These are phyloP conservation scores for Cystobasidium tubakii DNA, from an alignment of 768 basidiomycete genomes.

Conservation along the genomic window DNA sequence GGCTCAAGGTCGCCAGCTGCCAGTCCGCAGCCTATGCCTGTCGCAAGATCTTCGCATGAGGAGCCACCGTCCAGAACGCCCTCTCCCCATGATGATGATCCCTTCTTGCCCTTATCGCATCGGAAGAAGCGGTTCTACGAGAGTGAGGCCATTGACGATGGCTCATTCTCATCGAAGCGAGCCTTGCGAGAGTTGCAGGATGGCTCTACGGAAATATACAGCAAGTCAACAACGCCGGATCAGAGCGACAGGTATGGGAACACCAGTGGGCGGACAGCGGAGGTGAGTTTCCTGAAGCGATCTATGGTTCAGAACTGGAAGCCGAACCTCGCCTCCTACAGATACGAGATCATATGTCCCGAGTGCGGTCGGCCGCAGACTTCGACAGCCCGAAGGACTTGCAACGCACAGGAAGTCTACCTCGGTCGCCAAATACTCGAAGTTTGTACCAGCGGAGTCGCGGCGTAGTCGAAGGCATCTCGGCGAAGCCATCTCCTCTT, in stretches of 20 bases:
- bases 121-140: conserved; percentile 29
- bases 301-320: neutral
- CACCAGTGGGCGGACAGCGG: neutral
- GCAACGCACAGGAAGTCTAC: conserved; percentile 8
- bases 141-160: neutral
- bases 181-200: conserved; percentile 12
- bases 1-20: conserved; percentile 26
- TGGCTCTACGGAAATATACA: neutral
- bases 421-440: conserved; percentile 31
- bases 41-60: neutral
- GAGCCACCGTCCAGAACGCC: neutral
- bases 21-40: conserved; percentile 10
- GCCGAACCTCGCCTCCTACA: neutral
- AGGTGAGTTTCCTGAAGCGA: neutral
- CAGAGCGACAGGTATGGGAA: neutral
- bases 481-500: neutral
- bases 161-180: conserved; percentile 25
- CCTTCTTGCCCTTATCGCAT: conserved; percentile 13
- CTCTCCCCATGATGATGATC: conserved; percentile 11
- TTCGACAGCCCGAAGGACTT: neutral
- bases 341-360: neutral
- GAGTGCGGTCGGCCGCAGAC: neutral
- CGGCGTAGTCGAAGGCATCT: neutral
- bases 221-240: neutral
- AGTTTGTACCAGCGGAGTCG: conserved; percentile 28